These are phyloP conservation scores for Cytospora mali DNA, from an alignment of 2,329 filamentous ascomycete species.

Conservation along the genomic window DNA sequence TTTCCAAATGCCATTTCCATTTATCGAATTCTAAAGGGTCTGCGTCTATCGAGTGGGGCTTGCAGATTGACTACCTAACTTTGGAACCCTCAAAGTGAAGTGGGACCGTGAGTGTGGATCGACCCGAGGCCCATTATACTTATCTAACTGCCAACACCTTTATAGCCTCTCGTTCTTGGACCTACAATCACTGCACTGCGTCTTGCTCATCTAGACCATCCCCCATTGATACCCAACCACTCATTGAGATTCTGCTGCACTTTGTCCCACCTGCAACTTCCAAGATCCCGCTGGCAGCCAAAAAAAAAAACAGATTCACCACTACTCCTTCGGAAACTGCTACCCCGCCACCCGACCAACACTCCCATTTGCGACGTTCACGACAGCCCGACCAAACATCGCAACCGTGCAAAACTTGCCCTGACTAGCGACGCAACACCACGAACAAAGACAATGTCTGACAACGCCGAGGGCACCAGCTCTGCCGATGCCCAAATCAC, in stretches of 20 bases:
- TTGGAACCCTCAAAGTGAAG: neutral
- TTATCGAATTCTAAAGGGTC: neutral
- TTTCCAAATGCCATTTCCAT: neutral
- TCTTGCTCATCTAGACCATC: conserved; percentile 1
- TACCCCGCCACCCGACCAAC: conserved; percentile 18
- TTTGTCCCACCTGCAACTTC: neutral
- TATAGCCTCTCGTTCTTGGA: neutral
- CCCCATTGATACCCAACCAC: neutral
- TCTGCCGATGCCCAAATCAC: conserved; percentile 76
- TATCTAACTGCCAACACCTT: neutral
- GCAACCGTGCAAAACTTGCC: neutral
- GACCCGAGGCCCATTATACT: neutral
- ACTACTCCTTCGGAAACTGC: neutral
- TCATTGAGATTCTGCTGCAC: neutral
- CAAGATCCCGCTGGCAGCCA: neutral
- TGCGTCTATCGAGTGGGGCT: neutral
- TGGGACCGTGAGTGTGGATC: neutral
- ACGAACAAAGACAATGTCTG: conserved; percentile 60
- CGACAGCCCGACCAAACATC: conserved; percentile 3
- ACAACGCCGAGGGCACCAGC: conserved; percentile 60
- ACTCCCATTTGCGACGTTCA: conserved; percentile 18
- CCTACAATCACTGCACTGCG: neutral
- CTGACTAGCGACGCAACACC: conserved; percentile 22
- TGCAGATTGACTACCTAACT: neutral
- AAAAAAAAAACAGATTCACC: neutral